Evolutionary conservation across 2,329 filamentous ascomycete genomes (phyloP), one percentile per base, ranked within the genome.

Genomic region (Sclerotinia trifoliorum): DNA sequence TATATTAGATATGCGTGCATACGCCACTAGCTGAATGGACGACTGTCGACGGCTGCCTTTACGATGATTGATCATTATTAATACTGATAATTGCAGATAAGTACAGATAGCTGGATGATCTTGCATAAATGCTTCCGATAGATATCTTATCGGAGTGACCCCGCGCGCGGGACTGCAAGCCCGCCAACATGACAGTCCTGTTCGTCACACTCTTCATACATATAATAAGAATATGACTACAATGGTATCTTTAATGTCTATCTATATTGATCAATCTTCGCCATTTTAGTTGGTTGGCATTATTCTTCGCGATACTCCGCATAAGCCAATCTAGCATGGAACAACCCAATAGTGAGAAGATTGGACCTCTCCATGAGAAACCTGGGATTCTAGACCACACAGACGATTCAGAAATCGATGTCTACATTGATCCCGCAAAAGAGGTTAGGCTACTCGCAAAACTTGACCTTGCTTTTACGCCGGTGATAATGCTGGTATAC

Each of bases 401-500:
- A 24, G 57, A 54, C 8, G 48, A 54, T 15, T 52, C 48, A 15
- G 57, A 67, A 35, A 60, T 57, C 5, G 70, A 71, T 5, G 52
- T 71, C 19, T 71, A 70, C 32, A 68, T 85, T 24, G 83, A 85
- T 69, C 78, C 79, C 1, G 77, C 73, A 26, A 81, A 80, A 65
- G 83, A 85, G 73, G 77, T 74, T 62, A 81, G 78, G 66, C 75
- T 85, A 2, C 78, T 85, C 6, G 74, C 77, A 26, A 84, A 84
- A 69, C 76, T 85, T 15, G 83, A 85, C 66, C 56, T 80, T 4
- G 79, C 79, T 4, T 81, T 85, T 63, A 80, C 81, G 5, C 83
- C 83, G 0, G 81, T 86, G 66, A 83, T 87, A 68, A 85, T 85
- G 80, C 75, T 85, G 58, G 80, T 86, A 5, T 88, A 86, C 70